Evolutionary conservation across 176 grass and related monocot genomes (phyloP), one percentile per base, ranked within the genome.

Genomic region (Oryza brachyantha): DNA sequence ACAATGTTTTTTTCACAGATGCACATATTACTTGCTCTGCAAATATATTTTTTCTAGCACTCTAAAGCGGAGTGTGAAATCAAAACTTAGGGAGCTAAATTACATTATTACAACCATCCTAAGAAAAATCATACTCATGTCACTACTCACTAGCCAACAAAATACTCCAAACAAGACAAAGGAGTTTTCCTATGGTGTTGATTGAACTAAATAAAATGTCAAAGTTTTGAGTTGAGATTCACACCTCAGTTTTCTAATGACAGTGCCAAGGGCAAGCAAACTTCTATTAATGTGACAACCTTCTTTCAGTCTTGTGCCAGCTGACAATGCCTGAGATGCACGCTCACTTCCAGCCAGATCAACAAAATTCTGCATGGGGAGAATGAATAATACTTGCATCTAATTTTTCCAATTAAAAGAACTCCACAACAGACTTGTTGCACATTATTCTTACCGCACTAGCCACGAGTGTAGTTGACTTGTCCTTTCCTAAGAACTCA

Each of bases 301-400:
- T 93, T 97, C 94, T 87, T 97, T 97, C 68, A 97, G 79, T 58
- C 94, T 93, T 13, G 91, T 82, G 65, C 94, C 94, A 78, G 83
- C 81, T 63, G 86, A 93, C 70, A 91, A 71, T 3, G 91, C 80
- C 74, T 97, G 94, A 91, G 86, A 91, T 61, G 91, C 94, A 46
- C 94, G 88, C 71, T 97, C 94, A 87, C 94, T 97, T 86, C 94
- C 94, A 34, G 94, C 94, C 60, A 97, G 78, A 91, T 97, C 94
- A 83, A 97, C 79, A 87, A 97, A 97, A 78, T 93, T 93, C 94
- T 97, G 88, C 77, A 93, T 34, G 16, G 66, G 9, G 72, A 71
- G 8, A 74, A 52, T 35, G 48, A 72, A 60, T 61, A 66, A 3
- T 29, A 34, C 43, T 76, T 43, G 72, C 5, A 46, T 1, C 75